A percentile compares a stretch with the other conserved stretches of the same genome.
These are phyloP conservation scores for Skeletonema costatum DNA, from an alignment of 108 stramenopile species.

Conservation along the genomic window DNA sequence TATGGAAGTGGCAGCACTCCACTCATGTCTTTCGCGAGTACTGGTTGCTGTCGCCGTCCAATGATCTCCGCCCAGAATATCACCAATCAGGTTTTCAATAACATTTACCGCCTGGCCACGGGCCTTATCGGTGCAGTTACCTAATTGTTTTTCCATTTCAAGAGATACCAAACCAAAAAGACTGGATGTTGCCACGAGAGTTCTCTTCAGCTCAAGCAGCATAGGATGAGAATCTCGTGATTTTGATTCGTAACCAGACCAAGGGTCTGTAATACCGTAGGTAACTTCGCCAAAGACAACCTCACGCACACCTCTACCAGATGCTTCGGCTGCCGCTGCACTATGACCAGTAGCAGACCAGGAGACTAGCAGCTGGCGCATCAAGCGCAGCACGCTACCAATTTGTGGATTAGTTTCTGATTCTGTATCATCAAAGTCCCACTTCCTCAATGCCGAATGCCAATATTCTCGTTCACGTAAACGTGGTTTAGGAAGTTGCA, in stretches of 20 bases:
- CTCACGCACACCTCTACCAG: constrained; percentile 71
- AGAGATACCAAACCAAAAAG: constrained; percentile 63
- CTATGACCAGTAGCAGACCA: constrained; percentile 88
- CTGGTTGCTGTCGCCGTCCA: constrained; percentile 51
- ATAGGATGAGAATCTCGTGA: constrained; percentile 69
- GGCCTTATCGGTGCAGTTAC: constrained; percentile 43
- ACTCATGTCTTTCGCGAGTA: constrained; percentile 43
- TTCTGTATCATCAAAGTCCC: constrained; percentile 83
- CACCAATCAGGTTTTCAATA: constrained; percentile 58
- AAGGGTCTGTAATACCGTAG: constrained; percentile 65
- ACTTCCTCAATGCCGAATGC: constrained; percentile 75
- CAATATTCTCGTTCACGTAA: constrained; percentile 53
- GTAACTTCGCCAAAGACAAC: constrained; percentile 78
- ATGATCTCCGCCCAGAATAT: constrained; percentile 71
- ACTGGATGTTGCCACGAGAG: constrained; percentile 68
- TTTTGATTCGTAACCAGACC: constrained; percentile 58
- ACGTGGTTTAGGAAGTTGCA: constrained; percentile 57
- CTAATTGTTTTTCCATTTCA: constrained; percentile 43
- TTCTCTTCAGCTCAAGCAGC: constrained; percentile 77
- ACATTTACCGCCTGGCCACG: constrained; percentile 37
- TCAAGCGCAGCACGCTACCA: constrained; percentile 61
- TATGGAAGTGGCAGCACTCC: constrained; percentile 75
- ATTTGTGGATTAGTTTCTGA: constrained; percentile 34
- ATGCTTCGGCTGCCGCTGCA: constrained; percentile 79
- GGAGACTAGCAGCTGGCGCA: constrained; percentile 84